phyloP scores from a whole-genome alignment of 2,329 filamentous ascomycete genomes.

The Uncinocarpus reesii region DNA sequence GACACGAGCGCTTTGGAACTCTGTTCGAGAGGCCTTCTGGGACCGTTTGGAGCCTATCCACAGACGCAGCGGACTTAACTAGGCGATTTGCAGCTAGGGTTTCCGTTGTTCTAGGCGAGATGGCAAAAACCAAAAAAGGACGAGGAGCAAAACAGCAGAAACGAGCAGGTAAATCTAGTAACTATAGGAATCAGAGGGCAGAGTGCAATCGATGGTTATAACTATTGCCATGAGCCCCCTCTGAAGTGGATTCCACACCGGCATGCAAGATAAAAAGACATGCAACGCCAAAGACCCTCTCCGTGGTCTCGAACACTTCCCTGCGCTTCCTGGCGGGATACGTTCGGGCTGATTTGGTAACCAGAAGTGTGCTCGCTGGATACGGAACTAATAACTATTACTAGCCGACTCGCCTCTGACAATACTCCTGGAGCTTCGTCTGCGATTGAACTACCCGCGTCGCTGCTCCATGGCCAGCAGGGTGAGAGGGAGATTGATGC shows the following conservation, averaged over 20 bases:
- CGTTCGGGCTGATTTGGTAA: no score
- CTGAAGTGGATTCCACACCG: background rate
- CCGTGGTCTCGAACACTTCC: slow-evolving; percentile 7
- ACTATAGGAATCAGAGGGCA: no score
- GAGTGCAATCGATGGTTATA: no score
- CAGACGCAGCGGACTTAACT: no score
- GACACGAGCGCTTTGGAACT: background rate
- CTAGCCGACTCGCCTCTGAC: no score
- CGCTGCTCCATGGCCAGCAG: no score
- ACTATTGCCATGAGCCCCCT: no score
- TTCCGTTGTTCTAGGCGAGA: background rate
- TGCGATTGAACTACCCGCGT: no score
- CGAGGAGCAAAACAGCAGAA: background rate
- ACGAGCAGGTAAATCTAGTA: background rate
- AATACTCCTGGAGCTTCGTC: no score
- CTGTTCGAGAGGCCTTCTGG: background rate
- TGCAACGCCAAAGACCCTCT: background rate
- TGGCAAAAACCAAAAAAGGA: background rate
- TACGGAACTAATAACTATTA: no score
- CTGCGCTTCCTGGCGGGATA: background rate
- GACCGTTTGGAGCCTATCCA: slow-evolving; percentile 10
- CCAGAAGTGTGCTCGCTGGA: no score
- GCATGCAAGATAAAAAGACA: background rate
- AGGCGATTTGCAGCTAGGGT: slow-evolving; percentile 4
- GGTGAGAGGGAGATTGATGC: background rate